Percentiles rank a stretch among this genome's conserved stretches.
phyloP scores from a whole-genome alignment of 805 yeast species.

The Maudiozyma serrabonitensis region DNA sequence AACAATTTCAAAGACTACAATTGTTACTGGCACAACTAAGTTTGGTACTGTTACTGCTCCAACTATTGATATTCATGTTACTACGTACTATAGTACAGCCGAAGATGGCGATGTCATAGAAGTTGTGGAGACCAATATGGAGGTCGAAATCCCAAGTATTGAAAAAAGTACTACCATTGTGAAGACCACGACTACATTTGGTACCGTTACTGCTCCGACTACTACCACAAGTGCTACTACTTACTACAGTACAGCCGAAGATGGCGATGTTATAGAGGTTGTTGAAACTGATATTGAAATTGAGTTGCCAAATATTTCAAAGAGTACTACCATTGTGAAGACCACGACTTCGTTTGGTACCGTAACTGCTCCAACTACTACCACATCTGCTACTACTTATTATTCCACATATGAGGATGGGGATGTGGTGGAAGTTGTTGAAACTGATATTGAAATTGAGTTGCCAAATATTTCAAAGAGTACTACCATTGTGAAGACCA shows the following conservation, averaged over 20 bases:
- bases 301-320: too few relatives aligned
- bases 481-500: neutral
- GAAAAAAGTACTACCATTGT: neutral
- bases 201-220: neutral
- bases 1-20: neutral
- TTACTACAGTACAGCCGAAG: neutral
- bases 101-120: neutral
- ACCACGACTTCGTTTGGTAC: too few relatives aligned
- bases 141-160: neutral
- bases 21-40: neutral
- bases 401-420: too few relatives aligned
- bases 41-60: neutral
- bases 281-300: too few relatives aligned
- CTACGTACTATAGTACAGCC: neutral
- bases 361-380: too few relatives aligned
- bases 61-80: neutral
- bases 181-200: neutral
- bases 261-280: neutral
- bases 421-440: too few relatives aligned
- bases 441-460: too few relatives aligned
- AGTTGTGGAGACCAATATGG: neutral
- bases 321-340: too few relatives aligned
- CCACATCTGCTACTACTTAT: too few relatives aligned
- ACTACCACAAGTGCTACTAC: neutral
- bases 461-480: too few relatives aligned